Conservation (phyloP, 2,329 filamentous ascomycete genomes). For the Raffaelea arxii region DNA sequence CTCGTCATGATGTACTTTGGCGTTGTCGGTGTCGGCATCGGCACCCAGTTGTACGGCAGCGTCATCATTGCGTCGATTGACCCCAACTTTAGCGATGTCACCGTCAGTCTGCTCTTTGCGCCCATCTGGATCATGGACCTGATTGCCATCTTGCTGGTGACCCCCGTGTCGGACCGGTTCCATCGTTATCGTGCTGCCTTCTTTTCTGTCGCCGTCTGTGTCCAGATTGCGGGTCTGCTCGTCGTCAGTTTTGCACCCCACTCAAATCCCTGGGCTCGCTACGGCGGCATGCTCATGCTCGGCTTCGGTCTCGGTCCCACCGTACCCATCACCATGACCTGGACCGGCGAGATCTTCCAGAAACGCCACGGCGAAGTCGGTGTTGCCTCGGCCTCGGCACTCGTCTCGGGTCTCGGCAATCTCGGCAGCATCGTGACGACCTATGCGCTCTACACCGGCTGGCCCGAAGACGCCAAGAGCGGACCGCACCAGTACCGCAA, state of each 20-base stretch:
- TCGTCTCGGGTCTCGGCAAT: constrained; percentile 82
- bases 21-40: constrained; percentile 85
- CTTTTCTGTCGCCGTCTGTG: constrained; percentile 64
- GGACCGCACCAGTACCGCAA: constrained; percentile 65
- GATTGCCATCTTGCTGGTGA: constrained; percentile 75
- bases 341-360: constrained; percentile 88
- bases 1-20: constrained; percentile 88
- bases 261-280: constrained; percentile 67
- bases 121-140: constrained; percentile 96
- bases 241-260: constrained; percentile 62
- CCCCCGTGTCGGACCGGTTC: constrained; percentile 80
- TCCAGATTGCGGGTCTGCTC: constrained; percentile 77
- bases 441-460: constrained; percentile 81
- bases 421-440: constrained; percentile 79
- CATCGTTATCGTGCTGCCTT: constrained; percentile 69
- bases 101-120: constrained; percentile 74
- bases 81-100: constrained; percentile 59
- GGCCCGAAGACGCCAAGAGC: constrained; percentile 62
- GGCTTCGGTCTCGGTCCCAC: constrained; percentile 86
- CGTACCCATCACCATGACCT: constrained; percentile 88
- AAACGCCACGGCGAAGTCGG: constrained; percentile 82
- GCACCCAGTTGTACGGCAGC: constrained; percentile 78
- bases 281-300: constrained; percentile 80
- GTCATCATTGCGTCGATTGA: constrained; percentile 78
- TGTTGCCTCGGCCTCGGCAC: constrained; percentile 73